Evolutionary conservation across 495 filamentous ascomycete species (phyloP).

Genomic region (Stereocaulon alpinum): DNA sequence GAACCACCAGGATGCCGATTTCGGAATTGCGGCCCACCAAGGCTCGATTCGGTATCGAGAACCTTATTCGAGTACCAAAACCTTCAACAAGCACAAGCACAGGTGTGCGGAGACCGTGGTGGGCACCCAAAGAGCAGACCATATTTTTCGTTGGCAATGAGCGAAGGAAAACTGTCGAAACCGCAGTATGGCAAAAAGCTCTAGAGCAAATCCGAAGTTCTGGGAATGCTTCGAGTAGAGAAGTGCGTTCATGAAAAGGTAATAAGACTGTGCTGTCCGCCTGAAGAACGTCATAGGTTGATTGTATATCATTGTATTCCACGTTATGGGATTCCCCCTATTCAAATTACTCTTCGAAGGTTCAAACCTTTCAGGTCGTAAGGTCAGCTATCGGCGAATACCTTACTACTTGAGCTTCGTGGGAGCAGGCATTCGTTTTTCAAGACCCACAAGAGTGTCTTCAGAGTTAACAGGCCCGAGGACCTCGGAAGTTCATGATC

Average conservation of each 20-base stretch:
- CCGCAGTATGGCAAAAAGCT: constrained; percentile 17
- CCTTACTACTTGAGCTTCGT: too few species aligned
- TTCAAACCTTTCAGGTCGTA: too few species aligned
- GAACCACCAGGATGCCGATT: constrained; percentile 35
- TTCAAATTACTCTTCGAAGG: too few species aligned
- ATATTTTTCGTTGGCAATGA: constrained; percentile 19
- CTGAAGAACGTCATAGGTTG: too few species aligned
- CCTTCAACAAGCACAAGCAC: background rate
- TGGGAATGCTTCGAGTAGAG: background rate
- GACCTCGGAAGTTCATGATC: too few species aligned
- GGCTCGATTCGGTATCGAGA: constrained; percentile 40
- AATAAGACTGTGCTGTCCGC: too few species aligned
- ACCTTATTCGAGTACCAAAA: constrained; percentile 31
- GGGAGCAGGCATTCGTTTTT: too few species aligned
- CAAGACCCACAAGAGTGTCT: too few species aligned
- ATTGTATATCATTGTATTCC: too few species aligned
- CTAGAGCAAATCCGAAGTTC: constrained; percentile 10
- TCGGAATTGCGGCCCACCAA: constrained; percentile 39
- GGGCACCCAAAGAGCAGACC: constrained; percentile 12
- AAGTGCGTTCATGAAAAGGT: background rate
- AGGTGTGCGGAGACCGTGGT: constrained; percentile 24
- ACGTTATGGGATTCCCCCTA: too few species aligned
- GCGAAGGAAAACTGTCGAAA: constrained; percentile 10
- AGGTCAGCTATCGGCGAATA: too few species aligned
- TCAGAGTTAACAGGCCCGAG: too few species aligned